These are phyloP conservation scores for Axilococcus clingmanii DNA, from an alignment of 139 green algal species.

Conservation along the genomic window DNA sequence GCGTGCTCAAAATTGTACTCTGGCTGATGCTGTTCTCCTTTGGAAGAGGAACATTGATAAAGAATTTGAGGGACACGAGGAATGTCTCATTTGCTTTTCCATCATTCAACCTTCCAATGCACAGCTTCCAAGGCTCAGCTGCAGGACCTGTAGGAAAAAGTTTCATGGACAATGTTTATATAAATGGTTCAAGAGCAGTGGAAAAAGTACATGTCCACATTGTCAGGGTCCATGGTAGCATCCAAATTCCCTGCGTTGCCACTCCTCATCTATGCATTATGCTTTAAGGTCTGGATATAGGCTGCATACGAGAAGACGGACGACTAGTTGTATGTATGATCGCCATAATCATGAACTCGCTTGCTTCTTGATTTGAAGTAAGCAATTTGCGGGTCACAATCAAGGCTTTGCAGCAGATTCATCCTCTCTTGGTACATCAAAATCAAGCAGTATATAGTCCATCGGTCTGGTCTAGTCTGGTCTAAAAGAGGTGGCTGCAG, in stretches of 20 bases:
- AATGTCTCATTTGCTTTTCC: conserved; percentile 95
- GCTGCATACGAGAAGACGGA: too few relatives aligned
- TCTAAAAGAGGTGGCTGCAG: conserved; percentile 33
- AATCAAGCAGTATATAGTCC: conserved; percentile 49
- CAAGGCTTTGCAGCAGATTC: conserved; percentile 49
- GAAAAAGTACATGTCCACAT: conserved; percentile 84
- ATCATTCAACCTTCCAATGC: conserved; percentile 74
- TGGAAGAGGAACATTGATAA: conserved; percentile 78
- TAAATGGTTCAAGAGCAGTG: conserved; percentile 86
- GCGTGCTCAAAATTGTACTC: conserved; percentile 63
- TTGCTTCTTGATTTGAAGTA: too few relatives aligned
- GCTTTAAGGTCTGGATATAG: conserved; percentile 20
- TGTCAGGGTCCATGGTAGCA: conserved; percentile 72
- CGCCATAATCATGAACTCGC: too few relatives aligned
- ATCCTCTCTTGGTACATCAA: conserved; percentile 44
- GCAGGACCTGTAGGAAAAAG: conserved; percentile 71
- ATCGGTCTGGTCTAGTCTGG: conserved; percentile 52
- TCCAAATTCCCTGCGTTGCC: conserved; percentile 20
- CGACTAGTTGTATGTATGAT: too few relatives aligned
- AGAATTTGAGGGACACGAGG: conserved; percentile 77
- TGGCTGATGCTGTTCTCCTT: conserved; percentile 67
- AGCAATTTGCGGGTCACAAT: too few relatives aligned
- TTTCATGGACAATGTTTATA: conserved; percentile 92
- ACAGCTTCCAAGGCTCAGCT: conserved; percentile 64
- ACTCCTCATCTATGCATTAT: conserved; percentile 1